Conservation (phyloP, 257 asterid genomes). For the Ajuga chamaepitys region DNA sequence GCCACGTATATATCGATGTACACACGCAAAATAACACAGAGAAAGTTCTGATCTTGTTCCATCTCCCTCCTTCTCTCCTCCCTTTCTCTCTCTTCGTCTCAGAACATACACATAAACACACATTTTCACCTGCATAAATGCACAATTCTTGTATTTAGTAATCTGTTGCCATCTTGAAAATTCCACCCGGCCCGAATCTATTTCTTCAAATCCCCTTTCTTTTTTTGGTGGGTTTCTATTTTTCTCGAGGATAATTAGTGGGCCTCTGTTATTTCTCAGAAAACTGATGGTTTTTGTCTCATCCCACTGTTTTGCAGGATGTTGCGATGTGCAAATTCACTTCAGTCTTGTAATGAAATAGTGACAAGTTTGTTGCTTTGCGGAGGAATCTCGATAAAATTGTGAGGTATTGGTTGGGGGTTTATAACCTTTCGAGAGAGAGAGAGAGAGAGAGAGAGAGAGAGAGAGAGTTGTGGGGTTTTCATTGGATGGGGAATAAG, state of each 20-base stretch:
- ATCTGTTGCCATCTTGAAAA: not conserved
- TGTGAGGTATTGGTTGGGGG: conserved; percentile 21
- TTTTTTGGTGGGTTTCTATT: conserved; percentile 9
- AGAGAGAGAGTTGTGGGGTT: conserved; percentile 11
- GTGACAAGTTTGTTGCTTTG: conserved; percentile 11
- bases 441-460: not conserved
- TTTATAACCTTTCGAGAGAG: not conserved
- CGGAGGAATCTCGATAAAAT: conserved; percentile 18
- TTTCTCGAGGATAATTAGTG: conserved; percentile 14
- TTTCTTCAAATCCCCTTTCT: not conserved
- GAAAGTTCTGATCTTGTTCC: conserved; percentile 43
- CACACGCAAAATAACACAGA: conserved; percentile 38
- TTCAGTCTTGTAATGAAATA: not conserved
- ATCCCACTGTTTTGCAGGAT: conserved; percentile 16
- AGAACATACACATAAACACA: not conserved
- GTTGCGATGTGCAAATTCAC: conserved; percentile 19
- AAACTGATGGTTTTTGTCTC: conserved; percentile 5
- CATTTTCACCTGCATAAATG: not conserved
- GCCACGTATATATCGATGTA: conserved; percentile 28
- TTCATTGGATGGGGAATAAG: conserved; percentile 77
- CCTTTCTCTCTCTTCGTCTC: not conserved
- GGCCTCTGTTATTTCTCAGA: conserved; percentile 10
- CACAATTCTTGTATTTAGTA: not conserved
- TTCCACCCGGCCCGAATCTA: not conserved
- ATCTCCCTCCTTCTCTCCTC: conserved; percentile 6